A percentile compares a stretch with the other conserved stretches of the same genome.
Evolutionary conservation across 768 basidiomycete genomes (phyloP).

Genomic region (Punctularia strigosozonata): DNA sequence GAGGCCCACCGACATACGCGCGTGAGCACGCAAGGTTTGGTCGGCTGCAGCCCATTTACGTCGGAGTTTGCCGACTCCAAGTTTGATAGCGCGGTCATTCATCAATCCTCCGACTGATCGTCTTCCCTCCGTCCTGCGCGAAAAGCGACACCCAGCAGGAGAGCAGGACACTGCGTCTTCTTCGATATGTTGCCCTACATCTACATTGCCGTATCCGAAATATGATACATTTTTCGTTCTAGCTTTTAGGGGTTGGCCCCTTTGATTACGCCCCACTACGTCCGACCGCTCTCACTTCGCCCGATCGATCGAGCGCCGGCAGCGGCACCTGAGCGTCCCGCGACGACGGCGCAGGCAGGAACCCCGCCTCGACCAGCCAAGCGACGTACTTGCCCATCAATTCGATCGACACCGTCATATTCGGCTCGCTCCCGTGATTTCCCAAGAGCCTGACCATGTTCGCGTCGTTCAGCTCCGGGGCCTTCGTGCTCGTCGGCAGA

Average conservation of each 20-base stretch:
- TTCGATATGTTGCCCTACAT: too few species aligned
- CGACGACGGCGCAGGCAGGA: slow-evolving; percentile 49
- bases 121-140: too few species aligned
- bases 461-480: slow-evolving; percentile 78
- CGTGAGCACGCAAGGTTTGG: too few species aligned
- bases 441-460: slow-evolving; percentile 63
- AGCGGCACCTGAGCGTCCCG: slow-evolving; percentile 28
- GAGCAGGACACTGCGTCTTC: too few species aligned
- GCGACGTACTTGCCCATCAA: slow-evolving; percentile 83
- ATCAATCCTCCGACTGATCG: too few species aligned
- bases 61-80: too few species aligned
- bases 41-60: too few species aligned
- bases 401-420: slow-evolving; percentile 57
- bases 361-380: slow-evolving; percentile 82
- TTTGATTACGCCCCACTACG: slow-evolving; percentile 40
- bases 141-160: too few species aligned
- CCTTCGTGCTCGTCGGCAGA: slow-evolving; percentile 91
- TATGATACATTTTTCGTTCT: not conserved
- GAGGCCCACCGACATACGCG: too few species aligned
- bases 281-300: slow-evolving; percentile 51
- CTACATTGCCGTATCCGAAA: too few species aligned
- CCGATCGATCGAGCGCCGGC: slow-evolving; percentile 30
- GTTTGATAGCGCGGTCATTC: too few species aligned
- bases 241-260: not conserved
- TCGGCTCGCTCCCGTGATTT: slow-evolving; percentile 23